Conservation (phyloP, 805 yeast species). For the Cyberlindnera misumaiensis region DNA sequence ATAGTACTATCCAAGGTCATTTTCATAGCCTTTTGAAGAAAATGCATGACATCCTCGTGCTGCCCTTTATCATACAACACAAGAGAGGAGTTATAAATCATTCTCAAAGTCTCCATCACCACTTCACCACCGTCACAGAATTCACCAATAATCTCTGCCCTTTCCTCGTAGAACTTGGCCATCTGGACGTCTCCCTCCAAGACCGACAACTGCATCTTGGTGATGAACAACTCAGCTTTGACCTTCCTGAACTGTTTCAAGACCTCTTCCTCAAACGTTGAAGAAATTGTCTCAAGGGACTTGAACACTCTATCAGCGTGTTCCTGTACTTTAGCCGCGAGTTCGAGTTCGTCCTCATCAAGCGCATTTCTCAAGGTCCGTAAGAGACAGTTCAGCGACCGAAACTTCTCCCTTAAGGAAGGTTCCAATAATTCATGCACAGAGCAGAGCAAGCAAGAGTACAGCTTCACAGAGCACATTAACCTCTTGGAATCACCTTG, state of each 20-base stretch:
- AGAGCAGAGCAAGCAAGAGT: conserved; percentile 26
- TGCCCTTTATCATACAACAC: conserved; percentile 12
- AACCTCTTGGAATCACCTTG: conserved; percentile 5
- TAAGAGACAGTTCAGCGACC: conserved; percentile 27
- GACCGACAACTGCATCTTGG: conserved; percentile 27
- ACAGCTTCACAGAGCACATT: conserved; percentile 19
- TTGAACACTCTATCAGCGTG: conserved; percentile 23
- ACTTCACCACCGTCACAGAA: conserved; percentile 14
- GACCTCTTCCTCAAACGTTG: conserved; percentile 6
- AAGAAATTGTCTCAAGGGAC: conserved; percentile 16
- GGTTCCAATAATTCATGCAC: conserved; percentile 25
- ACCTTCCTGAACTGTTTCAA: conserved; percentile 13
- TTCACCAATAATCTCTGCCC: conserved; percentile 18
- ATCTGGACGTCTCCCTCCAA: conserved; percentile 27
- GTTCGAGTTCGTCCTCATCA: conserved; percentile 19
- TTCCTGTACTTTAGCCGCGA: conserved; percentile 24
- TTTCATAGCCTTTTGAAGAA: conserved; percentile 13
- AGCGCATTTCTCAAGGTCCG: conserved; percentile 23
- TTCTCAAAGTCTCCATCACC: conserved; percentile 25
- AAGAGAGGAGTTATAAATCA: conserved; percentile 28
- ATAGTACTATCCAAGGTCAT: conserved; percentile 15
- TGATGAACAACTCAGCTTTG: conserved; percentile 24
- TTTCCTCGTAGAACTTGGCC: conserved; percentile 29
- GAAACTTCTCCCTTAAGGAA: conserved; percentile 21
- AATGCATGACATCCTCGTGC: conserved; percentile 9